Conservation (phyloP, 2,329 filamentous ascomycete genomes). For the Amauroascus verrucosus region DNA sequence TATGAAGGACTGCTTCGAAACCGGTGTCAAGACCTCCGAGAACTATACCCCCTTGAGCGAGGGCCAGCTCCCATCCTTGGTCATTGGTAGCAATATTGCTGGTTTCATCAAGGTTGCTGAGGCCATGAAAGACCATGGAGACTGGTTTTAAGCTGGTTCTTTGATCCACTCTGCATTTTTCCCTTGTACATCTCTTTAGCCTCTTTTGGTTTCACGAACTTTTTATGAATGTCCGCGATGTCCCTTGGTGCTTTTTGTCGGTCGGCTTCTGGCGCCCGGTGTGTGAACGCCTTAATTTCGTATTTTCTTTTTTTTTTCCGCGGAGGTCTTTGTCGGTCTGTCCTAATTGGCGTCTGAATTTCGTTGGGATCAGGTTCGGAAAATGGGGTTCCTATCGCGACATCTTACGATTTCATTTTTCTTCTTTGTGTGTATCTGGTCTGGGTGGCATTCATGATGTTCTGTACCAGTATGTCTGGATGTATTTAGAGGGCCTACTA, state of each 20-base stretch:
- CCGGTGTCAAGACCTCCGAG: conserved; percentile 79
- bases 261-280: background rate
- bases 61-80: conserved; percentile 77
- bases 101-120: conserved; percentile 92
- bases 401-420: background rate
- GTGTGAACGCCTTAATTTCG: too few relatives aligned
- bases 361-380: background rate
- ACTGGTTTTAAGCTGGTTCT: conserved; percentile 58
- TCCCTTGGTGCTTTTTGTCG: background rate
- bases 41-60: conserved; percentile 71
- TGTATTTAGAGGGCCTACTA: background rate
- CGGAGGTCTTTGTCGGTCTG: background rate
- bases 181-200: background rate
- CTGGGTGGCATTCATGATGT: background rate
- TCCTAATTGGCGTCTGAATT: conserved; percentile 1
- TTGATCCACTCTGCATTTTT: background rate
- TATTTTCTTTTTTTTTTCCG: background rate
- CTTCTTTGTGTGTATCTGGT: background rate
- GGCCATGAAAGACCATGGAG: conserved; percentile 93
- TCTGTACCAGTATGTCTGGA: background rate
- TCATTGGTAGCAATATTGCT: conserved; percentile 92
- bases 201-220: background rate
- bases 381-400: background rate
- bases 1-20: conserved; percentile 89
- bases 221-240: conserved; percentile 6